Conservation (phyloP, 352 stramenopile genomes). For the Paralagenidium karlingii region DNA sequence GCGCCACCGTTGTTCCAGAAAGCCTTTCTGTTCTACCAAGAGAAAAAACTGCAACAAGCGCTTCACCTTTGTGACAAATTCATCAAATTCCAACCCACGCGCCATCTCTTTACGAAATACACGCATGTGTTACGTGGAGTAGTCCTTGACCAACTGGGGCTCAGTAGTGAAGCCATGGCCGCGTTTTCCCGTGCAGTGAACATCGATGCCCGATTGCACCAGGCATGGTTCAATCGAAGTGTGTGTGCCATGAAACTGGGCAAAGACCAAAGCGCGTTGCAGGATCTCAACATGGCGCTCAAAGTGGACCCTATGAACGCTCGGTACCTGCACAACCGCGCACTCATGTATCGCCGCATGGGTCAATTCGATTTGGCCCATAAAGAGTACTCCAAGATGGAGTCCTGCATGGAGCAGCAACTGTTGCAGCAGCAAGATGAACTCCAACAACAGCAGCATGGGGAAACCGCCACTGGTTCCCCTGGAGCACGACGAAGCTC, state of each 20-base stretch:
- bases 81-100: conserved; percentile 25
- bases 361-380: conserved; percentile 27
- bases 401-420: no score
- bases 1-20: conserved; percentile 37
- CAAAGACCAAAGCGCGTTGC: conserved; percentile 20
- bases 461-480: no score
- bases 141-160: conserved; percentile 32
- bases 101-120: conserved; percentile 54
- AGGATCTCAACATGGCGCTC: conserved; percentile 23
- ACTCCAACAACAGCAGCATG: no score
- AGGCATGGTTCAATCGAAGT: conserved; percentile 53
- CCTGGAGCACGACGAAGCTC: no score
- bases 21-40: conserved; percentile 36
- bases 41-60: conserved; percentile 43
- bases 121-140: conserved; percentile 40
- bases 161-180: conserved; percentile 24
- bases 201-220: conserved; percentile 36
- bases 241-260: conserved; percentile 32
- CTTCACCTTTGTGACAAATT: conserved; percentile 37
- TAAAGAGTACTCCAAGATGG: conserved; percentile 32
- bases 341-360: conserved; percentile 41
- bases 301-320: conserved; percentile 19
- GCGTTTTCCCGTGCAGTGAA: conserved; percentile 26
- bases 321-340: conserved; percentile 37
- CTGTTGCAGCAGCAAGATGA: no score